These are phyloP conservation scores for Xylaria hypoxylon DNA, from an alignment of 2,329 filamentous ascomycete genomes.

Conservation along the genomic window DNA sequence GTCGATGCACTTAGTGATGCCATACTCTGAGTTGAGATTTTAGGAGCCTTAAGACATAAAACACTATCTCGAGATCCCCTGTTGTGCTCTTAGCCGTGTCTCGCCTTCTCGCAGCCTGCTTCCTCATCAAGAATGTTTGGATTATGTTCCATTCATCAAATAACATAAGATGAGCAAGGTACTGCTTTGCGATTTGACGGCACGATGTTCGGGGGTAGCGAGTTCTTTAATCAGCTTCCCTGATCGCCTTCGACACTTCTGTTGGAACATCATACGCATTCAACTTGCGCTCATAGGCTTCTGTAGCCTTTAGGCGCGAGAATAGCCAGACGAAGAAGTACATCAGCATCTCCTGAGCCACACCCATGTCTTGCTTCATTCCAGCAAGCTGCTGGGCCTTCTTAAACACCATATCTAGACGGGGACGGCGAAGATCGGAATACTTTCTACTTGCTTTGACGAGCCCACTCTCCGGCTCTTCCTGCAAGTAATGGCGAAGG, in stretches of 20 bases:
- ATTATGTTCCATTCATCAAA: neutral
- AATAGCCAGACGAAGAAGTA: conserved; percentile 37
- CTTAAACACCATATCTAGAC: conserved; percentile 36
- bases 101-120: too few species aligned
- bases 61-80: too few species aligned
- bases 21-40: too few species aligned
- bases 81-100: too few species aligned
- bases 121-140: too few species aligned
- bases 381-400: conserved; percentile 37
- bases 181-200: neutral
- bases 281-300: conserved; percentile 29
- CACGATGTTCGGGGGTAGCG: neutral
- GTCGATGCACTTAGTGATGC: too few species aligned
- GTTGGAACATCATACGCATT: conserved; percentile 35
- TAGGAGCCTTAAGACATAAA: too few species aligned
- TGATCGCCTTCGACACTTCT: conserved; percentile 30
- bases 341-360: conserved; percentile 37
- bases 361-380: conserved; percentile 37
- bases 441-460: conserved; percentile 26
- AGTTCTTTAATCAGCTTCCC: neutral
- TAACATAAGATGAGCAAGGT: neutral
- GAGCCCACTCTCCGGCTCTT: conserved; percentile 11
- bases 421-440: conserved; percentile 35
- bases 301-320: conserved; percentile 21
- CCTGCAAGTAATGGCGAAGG: conserved; percentile 24